Evolutionary conservation across 1,284 basidiomycete species (phyloP).

Genomic region (Grifola frondosa): DNA sequence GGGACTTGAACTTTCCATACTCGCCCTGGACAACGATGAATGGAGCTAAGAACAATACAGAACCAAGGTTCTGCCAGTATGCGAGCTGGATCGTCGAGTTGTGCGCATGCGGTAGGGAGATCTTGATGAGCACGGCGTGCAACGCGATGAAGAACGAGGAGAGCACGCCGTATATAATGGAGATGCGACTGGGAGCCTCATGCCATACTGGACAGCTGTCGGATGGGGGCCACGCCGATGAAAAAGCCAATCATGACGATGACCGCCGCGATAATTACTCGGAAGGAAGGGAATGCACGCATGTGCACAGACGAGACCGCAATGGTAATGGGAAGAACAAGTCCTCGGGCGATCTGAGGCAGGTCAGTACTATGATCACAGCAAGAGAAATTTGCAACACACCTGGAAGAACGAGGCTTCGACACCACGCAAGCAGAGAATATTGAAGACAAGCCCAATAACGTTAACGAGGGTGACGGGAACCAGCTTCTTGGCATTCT

Average conservation of each 20-base stretch:
- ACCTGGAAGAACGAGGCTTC: constrained; percentile 80
- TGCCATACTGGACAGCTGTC: constrained; percentile 22
- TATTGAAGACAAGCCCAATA: constrained; percentile 74
- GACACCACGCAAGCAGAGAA: constrained; percentile 70
- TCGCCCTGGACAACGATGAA: constrained; percentile 62
- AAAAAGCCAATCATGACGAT: constrained; percentile 65
- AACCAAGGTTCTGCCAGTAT: constrained; percentile 75
- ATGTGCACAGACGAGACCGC: constrained; percentile 55
- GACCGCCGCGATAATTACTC: constrained; percentile 52
- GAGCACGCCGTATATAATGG: constrained; percentile 66
- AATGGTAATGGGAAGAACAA: constrained; percentile 77
- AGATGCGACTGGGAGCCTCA: constrained; percentile 49
- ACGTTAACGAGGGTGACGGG: constrained; percentile 70
- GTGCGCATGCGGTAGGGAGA: constrained; percentile 61
- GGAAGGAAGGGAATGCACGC: constrained; percentile 44
- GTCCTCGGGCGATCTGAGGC: constrained; percentile 72
- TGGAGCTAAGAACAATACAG: constrained; percentile 60
- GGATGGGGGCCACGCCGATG: constrained; percentile 56
- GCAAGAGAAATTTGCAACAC: constrained; percentile 4
- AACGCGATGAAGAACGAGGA: constrained; percentile 73
- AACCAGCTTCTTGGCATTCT: constrained; percentile 54
- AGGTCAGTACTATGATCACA: background rate
- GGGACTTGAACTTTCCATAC: constrained; percentile 37
- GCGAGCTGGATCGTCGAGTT: constrained; percentile 71
- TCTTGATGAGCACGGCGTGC: constrained; percentile 73